Base-by-base conservation (phyloP, 2,329 filamentous ascomycete species). In the Mycocentrospora acerina region DNA sequence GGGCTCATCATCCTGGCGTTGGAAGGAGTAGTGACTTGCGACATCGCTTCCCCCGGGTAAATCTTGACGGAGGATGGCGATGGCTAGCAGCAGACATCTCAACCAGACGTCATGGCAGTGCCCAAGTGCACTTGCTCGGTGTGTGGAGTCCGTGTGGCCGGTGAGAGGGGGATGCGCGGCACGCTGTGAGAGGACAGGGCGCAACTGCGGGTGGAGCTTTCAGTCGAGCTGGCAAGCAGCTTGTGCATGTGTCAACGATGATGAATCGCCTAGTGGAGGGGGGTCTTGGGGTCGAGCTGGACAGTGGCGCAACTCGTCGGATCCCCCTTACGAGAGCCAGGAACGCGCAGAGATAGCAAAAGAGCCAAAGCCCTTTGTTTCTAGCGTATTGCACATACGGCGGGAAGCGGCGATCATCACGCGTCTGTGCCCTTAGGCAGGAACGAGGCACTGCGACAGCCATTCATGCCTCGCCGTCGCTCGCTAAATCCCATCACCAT, bases 1-100 rank as follows among this genome's bases (percentile, higher is more conserved):
- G 64, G 59, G 44, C 64, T 67, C 57, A 67, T 71, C 64, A 71
- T 67, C 60, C 68, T 56, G 61, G 67, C 43, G 51, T 64, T 59
- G 48, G 57, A 58, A 37, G 66, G 65, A 49, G 66, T 68, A 58
- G 67, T 60, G 19, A 9, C 9, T 6, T 22, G 19, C 54, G 63
- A 63, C 65, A 68, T 69, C 44, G 53, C 55, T 51, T 55, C 46
- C 51, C 53, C 55, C 55, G 50, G 37, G 43, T 57, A 42, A 48
- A 36, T 53, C 42, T 51, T 55, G 49, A 51, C 48, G 49, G 47
- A 53, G 46, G 44, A 44, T 44, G 44, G 49, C 44, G 46, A 52
- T 40, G 45, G 42, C 40, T 42, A 38, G 24, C 31, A 41, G 40
- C 44, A 53, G 48, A 55, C 55, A 59, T 59, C 32, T 57, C 53